Evolutionary conservation across 2,329 filamentous ascomycete genomes (phyloP), one percentile per base, ranked within the genome.

Genomic region (Penicillium nordicum): DNA sequence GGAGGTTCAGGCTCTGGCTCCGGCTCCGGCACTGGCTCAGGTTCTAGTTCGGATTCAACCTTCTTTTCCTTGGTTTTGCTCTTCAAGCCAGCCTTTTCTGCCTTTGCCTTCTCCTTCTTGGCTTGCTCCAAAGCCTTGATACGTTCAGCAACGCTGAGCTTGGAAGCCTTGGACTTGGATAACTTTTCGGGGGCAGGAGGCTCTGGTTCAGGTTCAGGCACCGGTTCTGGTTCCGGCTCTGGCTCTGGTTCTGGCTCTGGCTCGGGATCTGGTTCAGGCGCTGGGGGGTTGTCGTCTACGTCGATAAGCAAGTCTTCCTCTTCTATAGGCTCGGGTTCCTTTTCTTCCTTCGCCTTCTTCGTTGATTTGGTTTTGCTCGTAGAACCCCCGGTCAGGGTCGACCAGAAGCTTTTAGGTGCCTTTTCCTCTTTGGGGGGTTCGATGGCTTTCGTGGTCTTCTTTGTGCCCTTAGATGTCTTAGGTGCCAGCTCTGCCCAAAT

Each of bases 141-240:
- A 62, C 79, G 79, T 61, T 85, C 82, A 16, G 80, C 77, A 41
- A 84, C 75, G 47, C 75, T 79, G 14, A 76, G 72, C 62, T 77
- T 78, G 46, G 65, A 69, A 23, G 72, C 57, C 64, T 78, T 78
- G 48, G 74, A 64, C 59, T 76, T 78, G 52, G 72, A 75, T 45
- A 72, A 69, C 62, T 76, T 70, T 64, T 77, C 77, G 56, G 76
- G 71, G 60, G 73, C 72, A 65, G 74, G 72, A 64, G 74, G 70
- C 61, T 71, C 68, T 62, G 72, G 66, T 56, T 69, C 61, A 55
- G 67, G 67, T 66, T 78, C 72, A 55, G 57, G 53, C 5, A 50
- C 32, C 61, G 72, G 66, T 59, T 69, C 61, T 52, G 56, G 53
- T 3, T 53, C 57, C 2, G 56, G 72, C 55, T 74, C 69, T 56